These are phyloP conservation scores for Paecilomyces dactylethromorphus DNA, from an alignment of 2,329 filamentous ascomycete species.

Conservation along the genomic window DNA sequence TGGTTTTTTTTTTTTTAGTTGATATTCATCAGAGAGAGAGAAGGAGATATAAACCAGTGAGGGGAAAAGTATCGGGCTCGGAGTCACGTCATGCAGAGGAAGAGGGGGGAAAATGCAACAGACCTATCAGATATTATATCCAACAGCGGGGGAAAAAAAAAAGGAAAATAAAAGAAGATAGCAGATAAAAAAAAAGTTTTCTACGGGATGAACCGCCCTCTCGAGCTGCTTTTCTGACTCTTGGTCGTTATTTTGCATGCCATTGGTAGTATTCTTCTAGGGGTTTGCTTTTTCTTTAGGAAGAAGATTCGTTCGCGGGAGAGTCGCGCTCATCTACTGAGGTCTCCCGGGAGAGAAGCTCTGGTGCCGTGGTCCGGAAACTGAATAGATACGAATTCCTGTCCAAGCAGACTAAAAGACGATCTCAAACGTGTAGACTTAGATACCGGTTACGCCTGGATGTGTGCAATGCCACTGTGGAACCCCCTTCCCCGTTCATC, in stretches of 20 bases:
- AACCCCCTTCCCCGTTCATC: slow-evolving; percentile 1
- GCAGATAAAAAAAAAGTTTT: background rate
- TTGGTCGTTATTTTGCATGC: background rate
- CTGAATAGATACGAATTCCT: slow-evolving; percentile 1
- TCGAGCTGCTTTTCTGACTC: background rate
- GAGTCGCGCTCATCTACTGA: background rate
- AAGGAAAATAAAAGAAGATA: no score
- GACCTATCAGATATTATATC: background rate
- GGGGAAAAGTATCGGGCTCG: background rate
- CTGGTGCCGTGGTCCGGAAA: background rate
- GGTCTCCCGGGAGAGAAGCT: background rate
- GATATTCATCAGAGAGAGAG: no score
- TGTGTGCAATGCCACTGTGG: slow-evolving; percentile 11
- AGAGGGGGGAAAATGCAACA: background rate
- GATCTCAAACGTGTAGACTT: slow-evolving; percentile 12
- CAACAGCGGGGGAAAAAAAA: background rate
- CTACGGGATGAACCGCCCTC: background rate
- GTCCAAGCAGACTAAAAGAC: slow-evolving; percentile 8
- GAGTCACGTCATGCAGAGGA: background rate
- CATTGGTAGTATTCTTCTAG: background rate
- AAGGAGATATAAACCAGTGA: background rate
- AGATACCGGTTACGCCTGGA: slow-evolving; percentile 19
- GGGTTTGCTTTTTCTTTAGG: background rate
- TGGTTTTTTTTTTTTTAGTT: no score
- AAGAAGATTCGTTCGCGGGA: background rate